Conservation (phyloP, 2,329 filamentous ascomycete genomes). For the Penicillium hordei region DNA sequence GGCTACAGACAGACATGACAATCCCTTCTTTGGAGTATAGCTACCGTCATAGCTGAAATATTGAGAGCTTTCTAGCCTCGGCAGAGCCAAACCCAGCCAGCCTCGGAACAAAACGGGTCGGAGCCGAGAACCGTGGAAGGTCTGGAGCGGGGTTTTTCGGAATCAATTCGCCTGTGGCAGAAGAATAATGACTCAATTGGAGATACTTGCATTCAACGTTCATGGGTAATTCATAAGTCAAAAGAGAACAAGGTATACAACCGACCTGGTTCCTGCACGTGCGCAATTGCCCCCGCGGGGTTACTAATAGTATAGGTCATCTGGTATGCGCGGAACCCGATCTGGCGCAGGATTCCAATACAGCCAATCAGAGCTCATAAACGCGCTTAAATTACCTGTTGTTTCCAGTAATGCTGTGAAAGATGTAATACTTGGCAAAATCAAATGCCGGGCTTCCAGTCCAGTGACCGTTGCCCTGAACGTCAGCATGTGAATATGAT, state of each 20-base stretch:
- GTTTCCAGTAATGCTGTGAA: not conserved
- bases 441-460: conserved; percentile 13
- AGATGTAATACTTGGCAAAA: conserved; percentile 7
- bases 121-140: conserved; percentile 7
- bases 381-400: not conserved
- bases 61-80: conserved; percentile 9
- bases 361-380: conserved; percentile 5
- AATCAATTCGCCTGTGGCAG: not conserved
- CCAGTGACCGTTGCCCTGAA: conserved; percentile 15
- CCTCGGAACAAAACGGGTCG: conserved; percentile 26
- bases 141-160: not conserved
- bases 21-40: not conserved
- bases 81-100: conserved; percentile 1
- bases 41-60: conserved; percentile 4
- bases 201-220: not conserved
- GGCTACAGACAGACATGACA: not conserved
- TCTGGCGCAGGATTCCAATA: not conserved
- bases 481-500: conserved; percentile 20
- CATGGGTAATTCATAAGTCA: not conserved
- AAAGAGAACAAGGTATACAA: not conserved
- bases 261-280: conserved; percentile 16
- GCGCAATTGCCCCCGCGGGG: conserved; percentile 20
- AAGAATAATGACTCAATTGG: not conserved
- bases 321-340: conserved; percentile 6
- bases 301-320: conserved; percentile 8